Evolutionary conservation across 1,284 basidiomycete species (phyloP), one percentile per base, ranked within the genome.

Genomic region (Chiua sp.): DNA sequence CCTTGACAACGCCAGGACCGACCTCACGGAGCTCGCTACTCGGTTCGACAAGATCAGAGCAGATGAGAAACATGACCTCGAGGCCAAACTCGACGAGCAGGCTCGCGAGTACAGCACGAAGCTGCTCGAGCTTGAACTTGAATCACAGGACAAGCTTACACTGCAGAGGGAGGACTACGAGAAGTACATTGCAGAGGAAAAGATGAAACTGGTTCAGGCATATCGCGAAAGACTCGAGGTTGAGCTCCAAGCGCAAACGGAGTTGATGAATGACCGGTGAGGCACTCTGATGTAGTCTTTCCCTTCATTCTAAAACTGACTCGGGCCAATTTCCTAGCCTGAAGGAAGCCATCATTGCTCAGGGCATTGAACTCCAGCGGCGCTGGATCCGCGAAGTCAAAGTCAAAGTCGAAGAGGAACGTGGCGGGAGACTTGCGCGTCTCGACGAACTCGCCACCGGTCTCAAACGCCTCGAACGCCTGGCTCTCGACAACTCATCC

Each of bases 111-210:
- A 96, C 78, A 92, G 91, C 59, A 77, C 87, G 51, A 89, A 93
- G 75, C 80, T 99, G 55, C 80, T 95, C 63, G 88, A 92, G n/a
- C n/a, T n/a, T n/a, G n/a, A n/a, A n/a, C n/a, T n/a, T n/a, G n/a
- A n/a, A n/a, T n/a, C n/a, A 69, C 80, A 92, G 75, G 89, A 93
- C 70, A 92, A 92, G 76, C 83, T 98, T 37, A 89, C 92, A 65
- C 84, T 82, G 70, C 93, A 96, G 72, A 94, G 98, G 88, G n/a
- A 92, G 51, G 92, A 89, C 57, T 96, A 96, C 81, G 87, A 90
- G 74, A 87, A 88, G 70, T 86, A 88, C 64, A 91, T 96, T 68
- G 90, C 94, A 65, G 82, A 90, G 65, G 94, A 98, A 80, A 86
- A 90, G 69, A 77, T 82, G 61, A 87, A 83, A 70, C 83, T 97